Evolutionary conservation across 495 filamentous ascomycete species (phyloP).

Genomic region (Filosporella fistucella): DNA sequence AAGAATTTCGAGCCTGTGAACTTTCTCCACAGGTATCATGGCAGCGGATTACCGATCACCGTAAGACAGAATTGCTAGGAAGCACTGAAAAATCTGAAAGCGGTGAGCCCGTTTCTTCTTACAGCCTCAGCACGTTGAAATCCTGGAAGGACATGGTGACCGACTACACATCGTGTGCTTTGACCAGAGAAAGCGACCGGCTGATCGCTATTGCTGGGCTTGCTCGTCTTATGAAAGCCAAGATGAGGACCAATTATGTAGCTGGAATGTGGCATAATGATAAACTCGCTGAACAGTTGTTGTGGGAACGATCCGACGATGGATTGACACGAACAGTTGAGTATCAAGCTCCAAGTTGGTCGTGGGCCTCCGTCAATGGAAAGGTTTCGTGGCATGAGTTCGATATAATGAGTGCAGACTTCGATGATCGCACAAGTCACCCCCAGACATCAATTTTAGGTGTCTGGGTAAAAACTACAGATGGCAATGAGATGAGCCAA

Average conservation of each 20-base stretch:
- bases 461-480: not conserved
- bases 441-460: not conserved
- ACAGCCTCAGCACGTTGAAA: not conserved
- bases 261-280: not conserved
- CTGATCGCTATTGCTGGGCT: conserved; percentile 5
- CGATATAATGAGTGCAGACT: too few relatives aligned
- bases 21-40: not conserved
- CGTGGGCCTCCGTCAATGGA: not conserved
- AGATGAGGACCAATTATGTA: not conserved
- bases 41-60: too few relatives aligned
- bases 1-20: not conserved
- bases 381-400: too few relatives aligned
- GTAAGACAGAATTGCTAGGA: not conserved
- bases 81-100: not conserved
- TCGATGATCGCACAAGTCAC: not conserved
- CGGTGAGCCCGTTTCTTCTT: not conserved
- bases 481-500: not conserved
- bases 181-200: conserved; percentile 5
- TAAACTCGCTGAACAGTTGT: not conserved
- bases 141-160: not conserved
- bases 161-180: not conserved
- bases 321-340: not conserved
- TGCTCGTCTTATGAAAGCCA: not conserved
- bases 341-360: not conserved
- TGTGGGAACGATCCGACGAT: not conserved